Base-by-base conservation (phyloP, 1,139 yeast genomes). In the Diutina ranongensis region DNA sequence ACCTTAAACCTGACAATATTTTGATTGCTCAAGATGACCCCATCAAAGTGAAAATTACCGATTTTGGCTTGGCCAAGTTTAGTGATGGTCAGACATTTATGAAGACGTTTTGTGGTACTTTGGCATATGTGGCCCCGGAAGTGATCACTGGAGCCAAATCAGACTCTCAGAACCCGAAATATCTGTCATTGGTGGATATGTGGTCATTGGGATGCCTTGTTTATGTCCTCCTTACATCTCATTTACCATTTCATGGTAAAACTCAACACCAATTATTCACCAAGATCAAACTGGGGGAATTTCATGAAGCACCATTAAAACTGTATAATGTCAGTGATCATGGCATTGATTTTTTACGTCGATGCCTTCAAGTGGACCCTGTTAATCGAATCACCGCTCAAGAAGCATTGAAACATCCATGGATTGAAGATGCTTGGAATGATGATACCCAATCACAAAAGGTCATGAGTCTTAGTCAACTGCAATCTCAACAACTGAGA, bases 41-140 rank as follows among this genome's bases (percentile, higher is more conserved):
- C 0, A 94, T 92, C 10, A 61, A 78, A 21, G 84, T 92, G 12
- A 92, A 92, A 56, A 85, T 92, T 38, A 86, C 97, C 2, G 98
- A 92, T 63, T 92, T 92, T 63, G 96, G 96, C 0, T 65, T 87
- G 44, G 95, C 95, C 1, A 87, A 86, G 60, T 77, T 84, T 41
- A 78, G 85, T 51, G 86, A 80, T 49, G 80, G 80, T 48, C 81
- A 85, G 16, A 77, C 94, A 0, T 79, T 83, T 50, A 78, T 87
- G 78, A 84, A 83, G 56, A 86, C 95, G 0, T 87, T 87, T 55
- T 87, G 95, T 62, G 95, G 96, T 1, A 87, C 96, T 0, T 62
- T 86, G 50, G 94, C 95, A 1, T 87, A 87, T 54, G 83, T 87
- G 45, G 97, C 98, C 0, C 98, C 98, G 0, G 98, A 92, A 61